phyloP scores from a whole-genome alignment of 2,329 filamentous ascomycete genomes.

The Neopestalotiopsis clavispora region DNA sequence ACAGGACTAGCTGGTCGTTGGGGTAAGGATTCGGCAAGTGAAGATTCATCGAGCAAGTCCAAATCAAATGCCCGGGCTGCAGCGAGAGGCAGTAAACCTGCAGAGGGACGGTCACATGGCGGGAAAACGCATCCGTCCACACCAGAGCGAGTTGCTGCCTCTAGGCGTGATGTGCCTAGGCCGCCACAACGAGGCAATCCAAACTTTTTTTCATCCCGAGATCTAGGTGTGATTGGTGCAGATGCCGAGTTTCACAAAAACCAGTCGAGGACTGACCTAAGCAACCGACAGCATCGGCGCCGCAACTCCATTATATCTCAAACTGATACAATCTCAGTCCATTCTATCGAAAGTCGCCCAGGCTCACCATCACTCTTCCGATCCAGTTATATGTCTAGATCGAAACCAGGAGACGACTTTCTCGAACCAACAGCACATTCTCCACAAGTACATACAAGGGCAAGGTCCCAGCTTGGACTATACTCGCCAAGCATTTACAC shows the following conservation, averaged over 20 bases:
- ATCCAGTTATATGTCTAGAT: slow-evolving; percentile 20
- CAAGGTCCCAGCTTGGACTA: slow-evolving; percentile 35
- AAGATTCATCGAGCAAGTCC: slow-evolving; percentile 28
- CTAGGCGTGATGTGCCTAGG: slow-evolving; percentile 39
- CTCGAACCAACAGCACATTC: slow-evolving; percentile 23
- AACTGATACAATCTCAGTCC: slow-evolving; percentile 59
- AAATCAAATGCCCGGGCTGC: slow-evolving; percentile 31
- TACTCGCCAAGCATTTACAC: slow-evolving; percentile 64
- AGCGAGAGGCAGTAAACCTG: slow-evolving; percentile 31
- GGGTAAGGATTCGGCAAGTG: slow-evolving; percentile 48
- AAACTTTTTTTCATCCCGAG: slow-evolving; percentile 44
- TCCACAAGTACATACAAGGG: slow-evolving; percentile 30
- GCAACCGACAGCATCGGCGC: slow-evolving; percentile 55
- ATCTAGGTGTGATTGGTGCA: slow-evolving; percentile 36
- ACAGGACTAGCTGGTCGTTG: slow-evolving; percentile 54
- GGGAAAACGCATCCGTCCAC: slow-evolving; percentile 31
- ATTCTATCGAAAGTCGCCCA: slow-evolving; percentile 48
- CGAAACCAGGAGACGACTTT: slow-evolving; percentile 21
- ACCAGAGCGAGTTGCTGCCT: slow-evolving; percentile 38
- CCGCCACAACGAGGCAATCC: slow-evolving; percentile 41
- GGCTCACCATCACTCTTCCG: slow-evolving; percentile 42
- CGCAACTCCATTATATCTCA: slow-evolving; percentile 61
- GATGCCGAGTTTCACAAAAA: slow-evolving; percentile 38
- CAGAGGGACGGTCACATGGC: slow-evolving; percentile 25
- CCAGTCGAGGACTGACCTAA: slow-evolving; percentile 53